Conservation (phyloP, 2,329 filamentous ascomycete species). For the Aureobasidium subglaciale region DNA sequence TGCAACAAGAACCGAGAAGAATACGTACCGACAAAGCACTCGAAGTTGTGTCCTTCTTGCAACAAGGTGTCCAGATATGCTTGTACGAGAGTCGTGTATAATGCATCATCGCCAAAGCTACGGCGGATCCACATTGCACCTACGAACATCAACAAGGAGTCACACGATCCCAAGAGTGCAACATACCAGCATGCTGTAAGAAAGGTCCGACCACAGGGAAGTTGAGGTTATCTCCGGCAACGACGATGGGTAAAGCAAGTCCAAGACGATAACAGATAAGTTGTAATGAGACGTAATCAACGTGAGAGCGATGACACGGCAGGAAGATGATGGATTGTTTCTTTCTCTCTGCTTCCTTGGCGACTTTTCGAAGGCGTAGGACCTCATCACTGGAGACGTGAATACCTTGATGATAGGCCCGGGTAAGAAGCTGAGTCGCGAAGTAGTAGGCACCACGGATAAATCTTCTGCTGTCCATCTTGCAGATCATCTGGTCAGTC, state of each 20-base stretch:
- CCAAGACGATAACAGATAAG: conserved; percentile 92
- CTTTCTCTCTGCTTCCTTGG: conserved; percentile 72
- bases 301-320: conserved; percentile 88
- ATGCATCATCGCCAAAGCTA: conserved; percentile 81
- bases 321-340: conserved; percentile 95
- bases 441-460: conserved; percentile 90
- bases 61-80: conserved; percentile 90
- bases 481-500: conserved; percentile 96
- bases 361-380: conserved; percentile 70
- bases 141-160: conserved; percentile 19
- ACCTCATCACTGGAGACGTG: conserved; percentile 96
- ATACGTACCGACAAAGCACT: conserved; percentile 68
- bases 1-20: neutral
- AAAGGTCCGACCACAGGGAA: conserved; percentile 86
- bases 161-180: neutral
- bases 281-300: conserved; percentile 93
- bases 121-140: conserved; percentile 92
- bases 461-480: conserved; percentile 91
- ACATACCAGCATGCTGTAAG: conserved; percentile 74
- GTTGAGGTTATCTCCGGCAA: conserved; percentile 93
- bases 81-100: conserved; percentile 91
- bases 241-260: conserved; percentile 79
- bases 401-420: conserved; percentile 95
- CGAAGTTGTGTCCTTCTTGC: conserved; percentile 86
- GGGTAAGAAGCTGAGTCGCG: conserved; percentile 75